Conservation (phyloP, 2,329 filamentous ascomycete genomes). For the Westerdykella sp. region DNA sequence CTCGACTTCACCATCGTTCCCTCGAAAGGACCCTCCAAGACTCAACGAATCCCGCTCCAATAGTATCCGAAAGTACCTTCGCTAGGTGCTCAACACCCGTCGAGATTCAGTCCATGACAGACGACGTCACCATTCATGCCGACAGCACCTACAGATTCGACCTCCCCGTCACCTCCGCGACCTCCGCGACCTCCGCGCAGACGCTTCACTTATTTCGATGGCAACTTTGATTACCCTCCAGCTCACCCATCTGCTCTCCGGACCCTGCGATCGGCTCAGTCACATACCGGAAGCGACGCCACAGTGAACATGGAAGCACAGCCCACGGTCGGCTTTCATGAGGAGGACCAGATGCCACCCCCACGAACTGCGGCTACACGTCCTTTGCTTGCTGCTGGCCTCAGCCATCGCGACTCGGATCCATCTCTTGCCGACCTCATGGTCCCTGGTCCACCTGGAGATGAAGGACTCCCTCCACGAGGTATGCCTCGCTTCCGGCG, state of each 20-base stretch:
- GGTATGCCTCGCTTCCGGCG: constrained; percentile 5
- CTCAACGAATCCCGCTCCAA: neutral
- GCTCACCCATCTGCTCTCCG: constrained; percentile 26
- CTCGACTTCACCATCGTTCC: constrained; percentile 1
- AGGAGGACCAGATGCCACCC: constrained; percentile 4
- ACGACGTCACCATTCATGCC: constrained; percentile 26
- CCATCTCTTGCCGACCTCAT: too few relatives aligned
- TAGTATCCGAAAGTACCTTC: too few relatives aligned
- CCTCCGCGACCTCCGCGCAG: constrained; percentile 11
- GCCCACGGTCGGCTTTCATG: constrained; percentile 6
- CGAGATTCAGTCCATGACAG: neutral
- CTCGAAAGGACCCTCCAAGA: neutral
- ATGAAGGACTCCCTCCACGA: too few relatives aligned
- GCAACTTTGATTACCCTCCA: constrained; percentile 43
- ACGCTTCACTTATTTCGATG: constrained; percentile 31
- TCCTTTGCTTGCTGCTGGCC: too few relatives aligned
- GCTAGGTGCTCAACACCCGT: too few relatives aligned
- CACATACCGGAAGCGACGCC: constrained; percentile 1
- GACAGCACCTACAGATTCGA: constrained; percentile 10
- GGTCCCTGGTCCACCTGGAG: too few relatives aligned
- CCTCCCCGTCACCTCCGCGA: constrained; percentile 20
- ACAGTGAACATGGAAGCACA: neutral
- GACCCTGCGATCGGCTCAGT: too few relatives aligned
- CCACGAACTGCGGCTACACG: constrained; percentile 27
- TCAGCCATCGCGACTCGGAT: too few relatives aligned